phyloP scores from a whole-genome alignment of 2,329 filamentous ascomycete species.

The Paecilomyces variotii region DNA sequence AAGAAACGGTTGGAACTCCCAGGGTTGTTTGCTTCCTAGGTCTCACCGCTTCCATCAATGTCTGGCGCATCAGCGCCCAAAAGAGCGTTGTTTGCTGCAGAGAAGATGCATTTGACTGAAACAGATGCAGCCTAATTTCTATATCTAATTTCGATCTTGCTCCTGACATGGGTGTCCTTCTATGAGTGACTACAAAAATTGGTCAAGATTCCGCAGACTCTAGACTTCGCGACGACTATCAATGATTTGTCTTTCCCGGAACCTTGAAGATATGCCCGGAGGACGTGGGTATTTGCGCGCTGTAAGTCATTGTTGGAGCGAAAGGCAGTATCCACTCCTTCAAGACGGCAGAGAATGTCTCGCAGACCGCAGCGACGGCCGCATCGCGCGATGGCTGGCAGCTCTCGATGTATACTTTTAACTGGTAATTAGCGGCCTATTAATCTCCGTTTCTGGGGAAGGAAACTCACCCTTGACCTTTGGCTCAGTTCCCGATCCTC shows the following conservation, averaged over 20 bases:
- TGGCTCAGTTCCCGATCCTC: slow-evolving; percentile 57
- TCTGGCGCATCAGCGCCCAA: neutral
- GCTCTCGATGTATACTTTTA: slow-evolving; percentile 36
- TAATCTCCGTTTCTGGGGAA: neutral
- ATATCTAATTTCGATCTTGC: neutral
- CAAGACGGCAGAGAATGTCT: slow-evolving; percentile 27
- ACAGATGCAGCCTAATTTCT: neutral
- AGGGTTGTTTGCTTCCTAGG: neutral
- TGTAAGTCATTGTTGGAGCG: slow-evolving; percentile 29
- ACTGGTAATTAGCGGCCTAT: neutral
- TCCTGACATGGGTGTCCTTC: neutral
- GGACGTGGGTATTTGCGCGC: neutral
- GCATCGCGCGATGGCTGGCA: slow-evolving; percentile 27
- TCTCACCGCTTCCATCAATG: neutral
- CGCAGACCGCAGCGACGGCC: slow-evolving; percentile 28
- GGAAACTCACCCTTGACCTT: slow-evolving; percentile 53
- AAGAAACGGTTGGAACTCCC: neutral
- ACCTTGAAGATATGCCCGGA: slow-evolving; percentile 1
- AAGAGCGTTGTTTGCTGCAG: neutral
- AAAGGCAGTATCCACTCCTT: slow-evolving; percentile 32
- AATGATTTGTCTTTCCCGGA: neutral
- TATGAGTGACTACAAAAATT: neutral
- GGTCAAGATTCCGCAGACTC: neutral
- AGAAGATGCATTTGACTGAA: neutral
- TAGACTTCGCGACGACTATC: neutral